phyloP scores from a whole-genome alignment of 1,284 basidiomycete species.

The Quambalaria eucalypti region DNA sequence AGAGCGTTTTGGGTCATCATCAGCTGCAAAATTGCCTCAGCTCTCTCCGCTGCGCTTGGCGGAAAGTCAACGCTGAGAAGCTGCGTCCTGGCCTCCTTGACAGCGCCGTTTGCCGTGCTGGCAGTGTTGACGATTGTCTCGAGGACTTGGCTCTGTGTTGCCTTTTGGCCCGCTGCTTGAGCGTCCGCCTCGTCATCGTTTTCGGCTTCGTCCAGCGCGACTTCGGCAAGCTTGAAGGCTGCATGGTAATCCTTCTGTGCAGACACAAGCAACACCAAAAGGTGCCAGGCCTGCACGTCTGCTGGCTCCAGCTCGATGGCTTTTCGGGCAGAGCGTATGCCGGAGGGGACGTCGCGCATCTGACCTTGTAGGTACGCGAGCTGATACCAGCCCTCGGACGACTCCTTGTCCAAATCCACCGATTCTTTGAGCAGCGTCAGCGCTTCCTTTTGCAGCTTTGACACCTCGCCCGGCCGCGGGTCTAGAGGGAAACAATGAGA shows the following conservation, averaged over 20 bases:
- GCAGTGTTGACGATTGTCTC: not conserved
- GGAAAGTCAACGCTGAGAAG: slow-evolving; percentile 53
- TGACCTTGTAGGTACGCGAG: slow-evolving; percentile 53
- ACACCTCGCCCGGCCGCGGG: slow-evolving; percentile 53
- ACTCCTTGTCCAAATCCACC: slow-evolving; percentile 54
- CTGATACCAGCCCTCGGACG: slow-evolving; percentile 58
- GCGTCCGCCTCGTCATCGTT: slow-evolving; percentile 29
- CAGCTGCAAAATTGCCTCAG: slow-evolving; percentile 72
- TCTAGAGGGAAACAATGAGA: no score
- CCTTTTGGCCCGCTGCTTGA: not conserved
- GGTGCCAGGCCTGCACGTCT: slow-evolving; percentile 79
- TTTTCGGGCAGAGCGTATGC: slow-evolving; percentile 61
- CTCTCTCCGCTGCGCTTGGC: slow-evolving; percentile 58
- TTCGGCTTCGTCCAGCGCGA: slow-evolving; percentile 49
- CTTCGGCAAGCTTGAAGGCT: slow-evolving; percentile 68
- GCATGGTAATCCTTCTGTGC: slow-evolving; percentile 72
- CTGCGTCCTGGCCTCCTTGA: slow-evolving; percentile 23
- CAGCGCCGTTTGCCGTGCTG: not conserved
- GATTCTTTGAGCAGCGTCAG: slow-evolving; percentile 57
- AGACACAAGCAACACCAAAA: slow-evolving; percentile 72
- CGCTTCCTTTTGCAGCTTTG: slow-evolving; percentile 56
- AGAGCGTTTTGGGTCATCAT: slow-evolving; percentile 78
- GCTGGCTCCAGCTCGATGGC: slow-evolving; percentile 65
- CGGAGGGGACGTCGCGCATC: slow-evolving; percentile 61
- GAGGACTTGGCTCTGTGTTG: not conserved